Evolutionary conservation across 176 grass and related monocot species (phyloP), one percentile per base, ranked within the genome.

Genomic region (Oryza officinalis): DNA sequence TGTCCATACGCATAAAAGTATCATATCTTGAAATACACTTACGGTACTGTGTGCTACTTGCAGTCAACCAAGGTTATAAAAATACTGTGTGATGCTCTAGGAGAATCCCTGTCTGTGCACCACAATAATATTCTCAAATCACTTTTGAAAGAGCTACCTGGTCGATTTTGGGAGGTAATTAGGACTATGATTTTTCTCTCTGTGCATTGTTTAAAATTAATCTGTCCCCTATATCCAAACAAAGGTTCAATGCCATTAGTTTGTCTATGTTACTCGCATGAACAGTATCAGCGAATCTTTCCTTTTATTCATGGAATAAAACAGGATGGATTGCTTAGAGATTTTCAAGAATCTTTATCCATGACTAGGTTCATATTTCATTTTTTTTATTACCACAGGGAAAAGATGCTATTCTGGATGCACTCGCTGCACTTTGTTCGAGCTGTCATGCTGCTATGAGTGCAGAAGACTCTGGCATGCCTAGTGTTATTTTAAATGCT

Each of bases 91-190:
- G 85, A 98, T 82, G 74, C 75, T 81, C 85, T 98, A 54, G 93
- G 93, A 85, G 92, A 95, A 81, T 80, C 86, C 70, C 83, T 98
- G 75, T 92, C 87, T 33, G 35, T 69, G 4, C 81, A 90, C 41
- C 83, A 95, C 71, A 89, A 89, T 70, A 98, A 87, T 91, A 81
- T 98, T 78, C 88, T 98, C 65, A 72, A 91, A 61, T 93, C 87
- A 76, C 90, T 98, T 88, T 77, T 98, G 17, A 93, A 98, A 71
- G 95, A 98, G 79, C 71, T 98, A 46, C 87, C 92, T n/a, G 90
- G 95, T 84, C 95, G 95, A 84, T 86, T 93, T 63, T 95, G 92
- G 92, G 95, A 98, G 92, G 95, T 98, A 89, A 78, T 18, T 90
- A 5, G 2, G 13, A 57, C 38, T 54, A 13, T 74, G 61, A 74